phyloP scores from a whole-genome alignment of 129 eudicot species.

The Escallonia rubra region DNA sequence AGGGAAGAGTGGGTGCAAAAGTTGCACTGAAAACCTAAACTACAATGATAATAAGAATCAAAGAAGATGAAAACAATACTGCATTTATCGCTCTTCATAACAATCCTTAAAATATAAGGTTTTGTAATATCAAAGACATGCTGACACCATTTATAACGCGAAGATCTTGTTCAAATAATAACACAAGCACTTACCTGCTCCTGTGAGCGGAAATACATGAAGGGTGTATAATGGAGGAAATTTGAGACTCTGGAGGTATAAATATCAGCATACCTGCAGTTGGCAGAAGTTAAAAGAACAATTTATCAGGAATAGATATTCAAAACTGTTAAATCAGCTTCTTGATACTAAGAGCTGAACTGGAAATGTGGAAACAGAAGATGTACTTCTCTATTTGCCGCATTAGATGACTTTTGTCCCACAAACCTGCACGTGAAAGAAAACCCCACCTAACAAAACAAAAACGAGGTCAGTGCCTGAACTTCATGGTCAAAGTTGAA shows the following conservation, averaged over 20 bases:
- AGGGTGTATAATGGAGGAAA: slow-evolving; percentile 92
- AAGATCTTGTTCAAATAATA: no score
- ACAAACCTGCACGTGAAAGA: slow-evolving; percentile 93
- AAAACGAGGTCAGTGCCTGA: neutral
- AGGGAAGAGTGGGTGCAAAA: no score
- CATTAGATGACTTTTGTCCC: slow-evolving; percentile 99
- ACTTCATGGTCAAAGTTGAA: neutral
- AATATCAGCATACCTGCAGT: slow-evolving; percentile 89
- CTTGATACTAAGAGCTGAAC: neutral
- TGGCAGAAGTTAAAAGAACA: slow-evolving; percentile 3
- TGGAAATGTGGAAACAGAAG: neutral
- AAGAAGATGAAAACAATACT: no score
- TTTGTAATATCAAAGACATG: no score
- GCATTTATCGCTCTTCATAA: no score
- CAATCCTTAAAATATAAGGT: no score
- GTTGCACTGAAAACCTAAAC: no score
- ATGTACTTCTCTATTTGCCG: slow-evolving; percentile 92
- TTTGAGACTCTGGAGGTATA: slow-evolving; percentile 96
- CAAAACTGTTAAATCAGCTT: slow-evolving; percentile 1
- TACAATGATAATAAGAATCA: no score
- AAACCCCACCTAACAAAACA: slow-evolving; percentile 79
- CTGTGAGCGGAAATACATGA: slow-evolving; percentile 91
- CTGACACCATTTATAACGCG: no score
- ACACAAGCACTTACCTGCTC: slow-evolving; percentile 62
- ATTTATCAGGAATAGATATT: neutral